phyloP scores from a whole-genome alignment of 2,329 filamentous ascomycete genomes.

The Metarhizium guizhouense region DNA sequence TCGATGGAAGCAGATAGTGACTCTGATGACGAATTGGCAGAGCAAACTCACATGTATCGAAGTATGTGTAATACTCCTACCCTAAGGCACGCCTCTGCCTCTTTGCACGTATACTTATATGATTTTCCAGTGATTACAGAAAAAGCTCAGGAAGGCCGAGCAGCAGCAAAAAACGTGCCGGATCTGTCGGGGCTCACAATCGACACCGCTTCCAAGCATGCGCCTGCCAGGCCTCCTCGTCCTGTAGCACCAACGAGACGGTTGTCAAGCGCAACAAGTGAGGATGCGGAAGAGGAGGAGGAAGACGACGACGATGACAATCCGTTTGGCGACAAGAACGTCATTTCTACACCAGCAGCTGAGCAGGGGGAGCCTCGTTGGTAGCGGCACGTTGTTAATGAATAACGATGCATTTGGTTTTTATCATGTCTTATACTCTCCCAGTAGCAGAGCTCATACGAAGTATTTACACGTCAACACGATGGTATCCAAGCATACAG shows the following conservation, averaged over 20 bases:
- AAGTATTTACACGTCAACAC: not conserved
- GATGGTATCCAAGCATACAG: not conserved
- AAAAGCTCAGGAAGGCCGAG: constrained; percentile 37
- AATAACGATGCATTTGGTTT: not conserved
- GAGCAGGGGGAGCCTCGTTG: constrained; percentile 23
- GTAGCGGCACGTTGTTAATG: constrained; percentile 8
- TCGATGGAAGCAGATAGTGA: constrained; percentile 70
- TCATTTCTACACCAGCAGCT: constrained; percentile 34
- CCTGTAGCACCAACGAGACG: not conserved
- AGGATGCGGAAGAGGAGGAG: constrained; percentile 35
- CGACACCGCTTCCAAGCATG: constrained; percentile 23
- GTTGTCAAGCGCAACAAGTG: constrained; percentile 7
- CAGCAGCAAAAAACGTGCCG: constrained; percentile 18
- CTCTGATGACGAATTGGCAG: constrained; percentile 58
- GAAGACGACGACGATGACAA: constrained; percentile 73
- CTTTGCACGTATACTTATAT: no score
- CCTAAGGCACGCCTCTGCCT: not conserved
- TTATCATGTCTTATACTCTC: not conserved
- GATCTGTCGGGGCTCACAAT: constrained; percentile 38
- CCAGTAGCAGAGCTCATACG: not conserved
- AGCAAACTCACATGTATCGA: constrained; percentile 56
- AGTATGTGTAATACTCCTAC: constrained; percentile 30
- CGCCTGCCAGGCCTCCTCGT: constrained; percentile 34
- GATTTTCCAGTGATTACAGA: constrained; percentile 38
- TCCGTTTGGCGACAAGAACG: constrained; percentile 79